Evolutionary conservation across 1,139 yeast species (phyloP).

Genomic region (Debaryomyces udenii): DNA sequence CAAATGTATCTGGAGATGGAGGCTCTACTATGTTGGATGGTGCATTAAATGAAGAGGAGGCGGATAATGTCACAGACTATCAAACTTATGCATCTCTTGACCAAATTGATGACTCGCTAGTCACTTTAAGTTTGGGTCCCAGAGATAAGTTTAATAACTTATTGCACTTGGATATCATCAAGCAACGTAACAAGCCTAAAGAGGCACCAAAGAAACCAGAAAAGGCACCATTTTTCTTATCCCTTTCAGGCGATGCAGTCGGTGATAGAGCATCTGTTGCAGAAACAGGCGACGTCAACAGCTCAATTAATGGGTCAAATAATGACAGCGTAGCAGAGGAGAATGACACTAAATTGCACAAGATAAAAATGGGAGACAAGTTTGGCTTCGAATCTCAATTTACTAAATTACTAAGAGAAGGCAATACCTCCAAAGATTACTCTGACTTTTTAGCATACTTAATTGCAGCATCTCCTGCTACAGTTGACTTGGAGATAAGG

Average conservation of each 20-base stretch:
- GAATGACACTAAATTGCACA: slow-evolving; percentile 29
- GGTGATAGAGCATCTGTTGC: slow-evolving; percentile 72
- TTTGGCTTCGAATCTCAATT: slow-evolving; percentile 68
- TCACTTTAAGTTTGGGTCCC: slow-evolving; percentile 79
- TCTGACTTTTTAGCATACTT: slow-evolving; percentile 56
- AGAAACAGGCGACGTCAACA: slow-evolving; percentile 37
- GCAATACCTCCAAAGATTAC: slow-evolving; percentile 44
- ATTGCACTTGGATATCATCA: slow-evolving; percentile 80
- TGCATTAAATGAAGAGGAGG: slow-evolving; percentile 48
- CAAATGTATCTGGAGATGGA: slow-evolving; percentile 84
- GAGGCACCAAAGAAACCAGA: slow-evolving; percentile 89
- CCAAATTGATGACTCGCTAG: slow-evolving; percentile 65
- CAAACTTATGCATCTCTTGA: slow-evolving; percentile 55
- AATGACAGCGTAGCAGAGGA: slow-evolving; percentile 21
- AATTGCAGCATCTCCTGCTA: slow-evolving; percentile 71
- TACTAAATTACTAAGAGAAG: slow-evolving; percentile 64
- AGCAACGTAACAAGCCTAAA: slow-evolving; percentile 82
- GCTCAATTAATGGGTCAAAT: slow-evolving; percentile 11
- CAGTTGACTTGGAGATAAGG: slow-evolving; percentile 83
- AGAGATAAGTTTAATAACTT: slow-evolving; percentile 78
- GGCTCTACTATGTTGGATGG: slow-evolving; percentile 79
- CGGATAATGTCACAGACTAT: slow-evolving; percentile 25
- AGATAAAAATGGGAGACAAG: slow-evolving; percentile 27
- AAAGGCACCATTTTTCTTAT: slow-evolving; percentile 79
- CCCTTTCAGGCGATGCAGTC: slow-evolving; percentile 62